Conservation (phyloP, 2,329 filamentous ascomycete species). For the Penicillium aurantiogriseum region DNA sequence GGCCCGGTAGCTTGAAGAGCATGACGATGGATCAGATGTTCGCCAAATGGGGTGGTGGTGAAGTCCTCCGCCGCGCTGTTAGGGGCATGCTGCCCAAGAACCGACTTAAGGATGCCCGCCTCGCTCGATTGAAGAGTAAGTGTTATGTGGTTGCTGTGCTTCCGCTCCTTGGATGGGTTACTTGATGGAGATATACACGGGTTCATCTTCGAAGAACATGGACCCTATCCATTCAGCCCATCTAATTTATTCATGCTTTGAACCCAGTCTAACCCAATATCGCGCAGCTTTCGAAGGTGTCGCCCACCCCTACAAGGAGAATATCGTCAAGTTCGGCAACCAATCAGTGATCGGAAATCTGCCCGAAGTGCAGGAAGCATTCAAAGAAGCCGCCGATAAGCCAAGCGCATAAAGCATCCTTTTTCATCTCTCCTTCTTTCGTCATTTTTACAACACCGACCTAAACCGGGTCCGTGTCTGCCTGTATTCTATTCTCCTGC, state of each 20-base stretch:
- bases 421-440: conserved; percentile 13
- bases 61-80: conserved; percentile 88
- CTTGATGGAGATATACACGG: neutral
- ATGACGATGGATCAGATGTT: conserved; percentile 96
- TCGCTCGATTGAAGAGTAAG: conserved; percentile 78
- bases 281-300: conserved; percentile 79
- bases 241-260: neutral
- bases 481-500: conserved; percentile 32
- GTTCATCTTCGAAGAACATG: neutral
- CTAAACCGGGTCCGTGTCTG: conserved; percentile 6
- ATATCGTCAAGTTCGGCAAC: conserved; percentile 72
- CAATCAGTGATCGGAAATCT: conserved; percentile 42
- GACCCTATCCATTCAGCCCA: neutral
- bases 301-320: conserved; percentile 86
- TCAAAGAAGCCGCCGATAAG: conserved; percentile 31
- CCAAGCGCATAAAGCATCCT: conserved; percentile 18
- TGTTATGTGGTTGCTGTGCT: conserved; percentile 8
- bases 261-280: conserved; percentile 12
- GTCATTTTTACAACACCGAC: conserved; percentile 1
- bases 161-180: neutral
- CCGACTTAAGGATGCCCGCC: conserved; percentile 77
- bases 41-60: conserved; percentile 87
- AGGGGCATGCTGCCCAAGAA: conserved; percentile 99
- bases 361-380: conserved; percentile 39
- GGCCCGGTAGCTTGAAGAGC: conserved; percentile 79